Base-by-base conservation (phyloP, 2,329 filamentous ascomycete genomes). In the Penicillium italicum region DNA sequence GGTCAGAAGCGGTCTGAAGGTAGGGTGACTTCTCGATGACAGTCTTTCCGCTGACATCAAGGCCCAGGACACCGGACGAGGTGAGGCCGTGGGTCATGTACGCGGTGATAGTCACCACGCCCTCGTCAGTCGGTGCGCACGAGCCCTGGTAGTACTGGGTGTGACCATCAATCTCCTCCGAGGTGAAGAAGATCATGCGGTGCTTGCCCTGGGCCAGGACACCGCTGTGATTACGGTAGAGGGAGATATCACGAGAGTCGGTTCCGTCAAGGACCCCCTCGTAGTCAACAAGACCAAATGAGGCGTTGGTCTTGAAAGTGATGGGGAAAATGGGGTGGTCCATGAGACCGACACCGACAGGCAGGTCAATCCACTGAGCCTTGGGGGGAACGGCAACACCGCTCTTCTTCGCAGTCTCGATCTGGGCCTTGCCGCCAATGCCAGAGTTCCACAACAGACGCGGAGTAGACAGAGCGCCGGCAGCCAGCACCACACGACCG, bases 361-460 rank as follows among this genome's bases (percentile, higher is more conserved):
- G 79, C 5, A 81, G 70, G 60, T 78, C 71, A 62, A 82, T 79
- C 79, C 79, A 81, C 24, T 78, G 58, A n/a, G 69, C 58, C 56
- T 74, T 68, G 18, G 72, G 68, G 53, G 79, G 75, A 16, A 75
- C 75, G 7, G 67, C 41, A 7, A 77, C 74, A 20, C 64, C 69
- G 53, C 77, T 79, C 60, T 67, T 69, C 66, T 76, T 72, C 37
- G 80, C 79, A 24, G 74, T 68, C 41, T 69, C 69, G 43, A 80
- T 75, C 66, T 79, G 76, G 42, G 74, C 75, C 49, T 72, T 71
- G 22, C 85, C 85, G 5, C 87, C 88, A 60, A 88, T 90, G 62
- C 87, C 85, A 73, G 83, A 87, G 66, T 86, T 80, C 72, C 89
- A 78, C 2, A 90, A 79, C 45, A 91, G 76, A 72, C 88, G 88